phyloP scores from a whole-genome alignment of 805 yeast species.

The Ogataea paraovalis region DNA sequence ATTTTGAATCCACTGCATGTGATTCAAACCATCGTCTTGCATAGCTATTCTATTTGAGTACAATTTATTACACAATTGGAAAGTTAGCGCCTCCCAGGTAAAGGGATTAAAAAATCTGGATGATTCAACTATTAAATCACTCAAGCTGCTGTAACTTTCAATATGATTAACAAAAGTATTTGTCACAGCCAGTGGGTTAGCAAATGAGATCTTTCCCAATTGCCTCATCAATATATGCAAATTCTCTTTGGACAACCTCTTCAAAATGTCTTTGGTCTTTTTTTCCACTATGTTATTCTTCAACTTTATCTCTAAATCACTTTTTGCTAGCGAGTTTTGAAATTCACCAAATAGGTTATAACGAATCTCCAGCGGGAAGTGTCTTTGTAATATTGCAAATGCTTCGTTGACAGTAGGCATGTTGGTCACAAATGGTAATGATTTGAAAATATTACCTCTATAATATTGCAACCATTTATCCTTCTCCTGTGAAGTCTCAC shows the following conservation, averaged over 20 bases:
- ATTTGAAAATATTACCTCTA: conserved; percentile 65
- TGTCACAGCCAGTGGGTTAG: conserved; percentile 78
- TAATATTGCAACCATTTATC: conserved; percentile 55
- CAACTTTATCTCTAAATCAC: conserved; percentile 49
- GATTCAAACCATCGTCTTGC: conserved; percentile 77
- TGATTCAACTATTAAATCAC: conserved; percentile 70
- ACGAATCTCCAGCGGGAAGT: conserved; percentile 58
- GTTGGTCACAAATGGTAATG: conserved; percentile 50
- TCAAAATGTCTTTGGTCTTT: conserved; percentile 70
- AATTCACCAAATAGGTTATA: conserved; percentile 81
- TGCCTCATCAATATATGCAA: conserved; percentile 67
- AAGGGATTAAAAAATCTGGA: conserved; percentile 70
- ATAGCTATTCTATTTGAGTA: conserved; percentile 63
- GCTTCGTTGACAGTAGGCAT: conserved; percentile 60
- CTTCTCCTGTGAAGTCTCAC: conserved; percentile 16
- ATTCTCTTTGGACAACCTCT: conserved; percentile 78
- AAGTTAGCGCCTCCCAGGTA: conserved; percentile 83
- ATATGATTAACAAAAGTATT: conserved; percentile 70
- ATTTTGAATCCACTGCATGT: conserved; percentile 82
- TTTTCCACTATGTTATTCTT: conserved; percentile 68
- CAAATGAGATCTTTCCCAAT: conserved; percentile 64
- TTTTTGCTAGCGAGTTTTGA: conserved; percentile 52
- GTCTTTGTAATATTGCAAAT: conserved; percentile 43
- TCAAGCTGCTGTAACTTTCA: conserved; percentile 88
- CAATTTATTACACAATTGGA: conserved; percentile 65